Evolutionary conservation across 2,329 filamentous ascomycete genomes (phyloP), one percentile per base, ranked within the genome.

Genomic region (Aphanoascus verrucosus): DNA sequence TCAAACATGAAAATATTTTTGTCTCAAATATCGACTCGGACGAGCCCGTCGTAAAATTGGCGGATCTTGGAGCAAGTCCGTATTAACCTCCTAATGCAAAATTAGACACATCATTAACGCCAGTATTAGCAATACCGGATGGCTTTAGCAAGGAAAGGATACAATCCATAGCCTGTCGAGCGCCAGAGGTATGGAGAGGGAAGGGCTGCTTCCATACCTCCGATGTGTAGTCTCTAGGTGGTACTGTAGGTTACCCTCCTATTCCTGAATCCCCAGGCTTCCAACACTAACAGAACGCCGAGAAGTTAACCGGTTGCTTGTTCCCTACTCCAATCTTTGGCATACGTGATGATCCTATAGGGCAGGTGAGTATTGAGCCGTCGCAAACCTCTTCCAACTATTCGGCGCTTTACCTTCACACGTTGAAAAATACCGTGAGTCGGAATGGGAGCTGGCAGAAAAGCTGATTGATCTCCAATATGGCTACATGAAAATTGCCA

Each of bases 1-100:
- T 49, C 9, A 56, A 53, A 53, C 49, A 53, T 44, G 50, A 49
- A 45, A 56, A 56, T 53, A 53, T 56, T 46, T 50, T 56, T 53
- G 17, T 56, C 44, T 56, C 50, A 17, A 50, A 53, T 40, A 56
- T 56, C 38, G 38, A 56, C 50, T 48, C 49, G 19, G 5, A 17
- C 15, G 49, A 49, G 35, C 49, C 54, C 31, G 44, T 31, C 1
- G 50, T 53, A 37, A 56, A 53, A 38, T 45, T 56, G 31, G 50
- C 49, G 28, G 50, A 53, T 56, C 54, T 56, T 19, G 54, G 53
- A 43, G 19, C 49, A 52, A 55, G 53, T 55, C 5, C 14, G 46
- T 50, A 54, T 42, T 41, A 12, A 17, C 17, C 40, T 14, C 17
- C 48, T 40, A 5, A 12, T 31, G 23, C 15, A 14, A 35, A 52